Evolutionary conservation across 2,329 filamentous ascomycete species (phyloP).

Genomic region (Pseudocercospora eumusae): DNA sequence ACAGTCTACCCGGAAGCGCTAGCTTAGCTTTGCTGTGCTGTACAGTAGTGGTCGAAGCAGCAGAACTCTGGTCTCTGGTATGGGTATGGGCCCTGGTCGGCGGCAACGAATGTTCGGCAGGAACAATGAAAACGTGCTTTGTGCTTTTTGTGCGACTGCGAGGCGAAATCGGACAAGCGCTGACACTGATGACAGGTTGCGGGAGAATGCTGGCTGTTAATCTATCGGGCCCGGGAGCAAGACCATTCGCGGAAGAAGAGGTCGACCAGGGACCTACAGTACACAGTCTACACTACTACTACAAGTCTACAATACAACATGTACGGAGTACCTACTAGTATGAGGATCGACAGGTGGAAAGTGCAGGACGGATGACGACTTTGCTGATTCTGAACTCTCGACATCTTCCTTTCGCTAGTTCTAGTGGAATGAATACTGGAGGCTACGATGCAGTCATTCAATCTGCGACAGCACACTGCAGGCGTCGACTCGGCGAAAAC

Average conservation of each 20-base stretch:
- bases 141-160: no score
- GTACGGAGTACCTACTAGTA: constrained; percentile 22
- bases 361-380: constrained; percentile 7
- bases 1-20: constrained; percentile 24
- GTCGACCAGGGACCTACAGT: constrained; percentile 18
- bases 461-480: constrained; percentile 16
- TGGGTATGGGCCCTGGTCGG: constrained; percentile 27
- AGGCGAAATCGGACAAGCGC: constrained; percentile 29
- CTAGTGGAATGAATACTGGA: no score
- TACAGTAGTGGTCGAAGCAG: constrained; percentile 23
- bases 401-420: constrained; percentile 4
- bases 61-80: no score
- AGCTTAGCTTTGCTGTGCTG: no score
- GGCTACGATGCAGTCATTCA: neutral
- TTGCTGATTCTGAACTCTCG: no score
- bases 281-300: no score
- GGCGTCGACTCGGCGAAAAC: neutral
- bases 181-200: no score
- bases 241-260: constrained; percentile 27
- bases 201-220: constrained; percentile 36
- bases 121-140: constrained; percentile 30
- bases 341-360: constrained; percentile 28
- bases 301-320: no score
- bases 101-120: constrained; percentile 26
- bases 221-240: constrained; percentile 34